Conservation (phyloP, 2,329 filamentous ascomycete species). For the Nannizzia gypsea region DNA sequence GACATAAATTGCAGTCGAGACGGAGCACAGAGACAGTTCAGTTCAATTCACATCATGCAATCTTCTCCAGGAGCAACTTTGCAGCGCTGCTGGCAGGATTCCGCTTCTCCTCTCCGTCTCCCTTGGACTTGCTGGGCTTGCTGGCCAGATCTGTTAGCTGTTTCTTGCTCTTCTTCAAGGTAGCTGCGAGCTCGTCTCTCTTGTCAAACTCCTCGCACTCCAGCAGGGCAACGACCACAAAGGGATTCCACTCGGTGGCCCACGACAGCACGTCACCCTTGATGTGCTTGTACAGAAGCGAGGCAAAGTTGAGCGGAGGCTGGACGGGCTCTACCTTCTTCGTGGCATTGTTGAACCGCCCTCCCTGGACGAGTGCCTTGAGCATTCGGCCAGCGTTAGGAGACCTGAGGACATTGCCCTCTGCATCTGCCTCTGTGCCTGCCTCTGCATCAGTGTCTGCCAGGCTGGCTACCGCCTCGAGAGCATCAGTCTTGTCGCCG, state of each 20-base stretch:
- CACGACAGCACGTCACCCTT: constrained; percentile 63
- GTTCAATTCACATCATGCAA: constrained; percentile 8
- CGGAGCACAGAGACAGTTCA: background rate
- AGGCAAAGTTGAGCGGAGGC: constrained; percentile 68
- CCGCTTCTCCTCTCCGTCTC: constrained; percentile 34
- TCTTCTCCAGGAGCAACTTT: constrained; percentile 31
- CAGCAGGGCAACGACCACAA: constrained; percentile 69
- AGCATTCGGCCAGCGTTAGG: constrained; percentile 69
- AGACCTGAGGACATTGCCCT: constrained; percentile 45
- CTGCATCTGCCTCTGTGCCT: too few relatives aligned
- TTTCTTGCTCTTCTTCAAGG: constrained; percentile 62
- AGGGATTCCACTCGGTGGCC: constrained; percentile 77
- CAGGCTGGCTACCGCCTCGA: constrained; percentile 50
- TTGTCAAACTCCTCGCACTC: constrained; percentile 62
- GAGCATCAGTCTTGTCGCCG: constrained; percentile 63
- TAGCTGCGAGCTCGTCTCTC: constrained; percentile 54
- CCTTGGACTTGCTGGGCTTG: constrained; percentile 45
- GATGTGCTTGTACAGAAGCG: constrained; percentile 71
- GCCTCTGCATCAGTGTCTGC: too few relatives aligned
- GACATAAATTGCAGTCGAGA: too few relatives aligned
- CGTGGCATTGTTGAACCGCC: constrained; percentile 64
- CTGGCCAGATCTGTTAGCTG: constrained; percentile 43
- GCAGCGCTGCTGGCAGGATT: constrained; percentile 37
- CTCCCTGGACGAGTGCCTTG: constrained; percentile 81
- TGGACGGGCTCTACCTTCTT: constrained; percentile 61